Base-by-base conservation (phyloP, 148 eudicot species). In the Silene latifolia region DNA sequence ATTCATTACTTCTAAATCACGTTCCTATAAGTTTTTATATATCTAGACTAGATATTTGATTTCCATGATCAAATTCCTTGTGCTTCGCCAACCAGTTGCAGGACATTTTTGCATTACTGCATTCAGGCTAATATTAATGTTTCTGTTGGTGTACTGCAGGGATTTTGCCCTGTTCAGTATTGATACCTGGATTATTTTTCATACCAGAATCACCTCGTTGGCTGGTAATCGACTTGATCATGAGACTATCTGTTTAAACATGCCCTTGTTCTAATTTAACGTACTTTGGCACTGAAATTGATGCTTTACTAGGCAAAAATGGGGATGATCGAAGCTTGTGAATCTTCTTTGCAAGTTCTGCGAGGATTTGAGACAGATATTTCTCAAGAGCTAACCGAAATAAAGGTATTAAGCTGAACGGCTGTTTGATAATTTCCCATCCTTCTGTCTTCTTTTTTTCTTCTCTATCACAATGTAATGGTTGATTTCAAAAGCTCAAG, bases 201-300 rank as follows among this genome's bases (percentile, higher is more conserved):
- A 73, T 95, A 74, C 98, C 98, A 21, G 98, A 92, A 77, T 95
- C 98, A 83, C 98, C 98, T 78, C 87, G 98, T 67, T 95, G 98
- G 98, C 87, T 95, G 98, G 98, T 95, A 84, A 85, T 71, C 11
- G 42, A 64, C 61, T 25, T 66, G 14, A 51, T 51, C 56, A 51
- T 15, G 56, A 9, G 54, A 10, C n/a, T 62, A 47, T 63, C 71
- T 21, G 58, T n/a, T 53, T 8, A 71, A 51, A 71, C 23, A 53
- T 23, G 10, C 39, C 24, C 32, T 7, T 11, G 11, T 29, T 64
- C 7, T 63, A 5, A 15, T 62, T 14, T 44, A 42, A 3, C 29
- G 18, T 25, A 29, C 63, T 65, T 29, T 69, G 5, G 21, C 48
- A 32, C 53, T 69, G 74, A 25, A 68, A 71, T 67, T n/a, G 14